Percentiles rank a stretch among this genome's conserved stretches.
Evolutionary conservation across 2,329 filamentous ascomycete genomes (phyloP).

Genomic region (Raffaelea ambrosiae): DNA sequence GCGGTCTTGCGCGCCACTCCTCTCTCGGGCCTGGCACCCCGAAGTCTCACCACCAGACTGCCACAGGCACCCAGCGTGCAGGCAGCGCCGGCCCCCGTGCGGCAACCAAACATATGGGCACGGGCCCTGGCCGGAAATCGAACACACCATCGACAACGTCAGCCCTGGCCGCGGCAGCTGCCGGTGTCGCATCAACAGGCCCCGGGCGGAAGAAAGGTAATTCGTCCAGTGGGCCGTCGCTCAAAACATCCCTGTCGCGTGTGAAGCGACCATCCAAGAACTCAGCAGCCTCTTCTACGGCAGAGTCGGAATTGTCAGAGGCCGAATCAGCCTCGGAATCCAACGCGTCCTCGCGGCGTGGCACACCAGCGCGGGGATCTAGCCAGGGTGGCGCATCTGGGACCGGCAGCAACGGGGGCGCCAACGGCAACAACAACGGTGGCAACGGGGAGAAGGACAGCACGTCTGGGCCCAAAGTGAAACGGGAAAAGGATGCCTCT

Average conservation of each 20-base stretch:
- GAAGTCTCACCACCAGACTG: constrained; percentile 30
- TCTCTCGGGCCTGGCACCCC: constrained; percentile 56
- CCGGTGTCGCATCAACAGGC: constrained; percentile 14
- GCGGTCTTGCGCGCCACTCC: constrained; percentile 52
- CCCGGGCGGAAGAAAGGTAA: constrained; percentile 38
- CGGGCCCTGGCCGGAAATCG: constrained; percentile 33
- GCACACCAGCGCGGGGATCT: constrained; percentile 24
- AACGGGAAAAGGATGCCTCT: constrained; percentile 3
- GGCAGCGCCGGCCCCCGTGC: constrained; percentile 54
- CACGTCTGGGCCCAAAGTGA: constrained; percentile 5
- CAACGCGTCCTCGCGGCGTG: constrained; percentile 37
- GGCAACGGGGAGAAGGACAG: constrained; percentile 6
- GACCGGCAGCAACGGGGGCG: constrained; percentile 2
- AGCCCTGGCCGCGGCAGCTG: not conserved
- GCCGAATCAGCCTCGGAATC: constrained; percentile 48
- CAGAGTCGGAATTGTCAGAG: constrained; percentile 57
- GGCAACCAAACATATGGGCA: constrained; percentile 33
- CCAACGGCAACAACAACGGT: constrained; percentile 1
- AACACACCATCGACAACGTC: constrained; percentile 28
- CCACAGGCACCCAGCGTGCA: constrained; percentile 25
- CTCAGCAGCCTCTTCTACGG: constrained; percentile 50
- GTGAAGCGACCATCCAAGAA: constrained; percentile 54
- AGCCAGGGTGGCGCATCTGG: constrained; percentile 12
- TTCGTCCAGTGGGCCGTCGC: constrained; percentile 26
- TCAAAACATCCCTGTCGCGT: constrained; percentile 54